These are phyloP conservation scores for Microbotryum intermedium DNA, from an alignment of 1,284 basidiomycete genomes.

Conservation along the genomic window DNA sequence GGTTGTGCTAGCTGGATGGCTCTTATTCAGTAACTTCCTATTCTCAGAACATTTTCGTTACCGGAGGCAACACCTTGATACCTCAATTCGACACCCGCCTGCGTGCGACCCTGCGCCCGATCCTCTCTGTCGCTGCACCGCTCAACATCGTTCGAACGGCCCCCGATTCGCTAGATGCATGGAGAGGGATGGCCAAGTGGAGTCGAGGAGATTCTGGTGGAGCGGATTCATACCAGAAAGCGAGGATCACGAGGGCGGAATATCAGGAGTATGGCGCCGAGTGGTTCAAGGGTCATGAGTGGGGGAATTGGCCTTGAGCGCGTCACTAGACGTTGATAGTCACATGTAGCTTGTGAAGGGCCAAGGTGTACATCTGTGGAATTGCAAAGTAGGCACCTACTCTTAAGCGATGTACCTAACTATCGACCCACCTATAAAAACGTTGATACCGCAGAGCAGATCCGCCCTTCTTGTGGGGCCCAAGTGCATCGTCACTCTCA, in stretches of 20 bases:
- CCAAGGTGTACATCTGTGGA: no score
- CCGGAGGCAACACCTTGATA: constrained; percentile 70
- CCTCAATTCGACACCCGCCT: constrained; percentile 64
- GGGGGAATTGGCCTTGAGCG: constrained; percentile 38
- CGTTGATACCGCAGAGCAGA: no score
- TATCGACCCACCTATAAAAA: no score
- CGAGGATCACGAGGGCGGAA: constrained; percentile 62
- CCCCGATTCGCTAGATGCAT: constrained; percentile 62
- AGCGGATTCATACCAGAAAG: constrained; percentile 42
- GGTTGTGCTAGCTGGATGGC: constrained; percentile 40
- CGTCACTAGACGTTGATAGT: no score
- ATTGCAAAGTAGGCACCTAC: no score
- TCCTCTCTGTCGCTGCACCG: constrained; percentile 72
- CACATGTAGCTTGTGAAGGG: no score
- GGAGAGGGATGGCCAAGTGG: constrained; percentile 87
- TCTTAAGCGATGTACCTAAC: no score
- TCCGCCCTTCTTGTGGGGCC: no score
- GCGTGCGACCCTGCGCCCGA: constrained; percentile 60
- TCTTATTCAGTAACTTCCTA: constrained; percentile 22
- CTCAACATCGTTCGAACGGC: constrained; percentile 44
- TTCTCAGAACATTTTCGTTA: constrained; percentile 75
- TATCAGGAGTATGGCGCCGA: constrained; percentile 90
- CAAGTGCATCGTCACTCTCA: no score
- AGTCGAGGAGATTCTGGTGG: constrained; percentile 3
- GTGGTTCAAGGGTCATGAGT: constrained; percentile 48